phyloP scores from a whole-genome alignment of 176 grass and related monocot species.

The Themeda triandra region DNA sequence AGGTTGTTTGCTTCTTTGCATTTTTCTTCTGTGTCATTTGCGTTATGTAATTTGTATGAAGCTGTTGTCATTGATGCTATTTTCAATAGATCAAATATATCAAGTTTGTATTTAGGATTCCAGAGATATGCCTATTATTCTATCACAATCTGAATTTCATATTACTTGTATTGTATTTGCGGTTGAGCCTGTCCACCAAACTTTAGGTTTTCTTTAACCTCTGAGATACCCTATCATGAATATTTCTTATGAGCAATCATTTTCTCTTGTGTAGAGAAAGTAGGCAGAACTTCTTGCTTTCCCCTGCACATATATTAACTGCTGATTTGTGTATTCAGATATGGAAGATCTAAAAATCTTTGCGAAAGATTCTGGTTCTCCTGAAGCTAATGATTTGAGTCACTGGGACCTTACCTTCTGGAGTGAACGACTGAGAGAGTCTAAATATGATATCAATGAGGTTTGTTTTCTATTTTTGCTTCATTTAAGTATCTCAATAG shows the following conservation, averaged over 20 bases:
- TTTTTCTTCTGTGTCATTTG: neutral
- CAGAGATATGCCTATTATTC: neutral
- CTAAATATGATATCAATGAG: slow-evolving; percentile 97
- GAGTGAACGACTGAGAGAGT: slow-evolving; percentile 89
- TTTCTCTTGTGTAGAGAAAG: neutral
- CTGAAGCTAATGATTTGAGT: slow-evolving; percentile 74
- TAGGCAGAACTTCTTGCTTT: slow-evolving; percentile 8
- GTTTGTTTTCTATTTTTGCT: slow-evolving; percentile 24
- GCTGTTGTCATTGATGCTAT: neutral
- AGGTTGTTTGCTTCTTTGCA: neutral
- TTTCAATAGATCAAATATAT: neutral
- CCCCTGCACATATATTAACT: neutral
- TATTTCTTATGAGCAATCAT: neutral
- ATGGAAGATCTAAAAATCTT: slow-evolving; percentile 78
- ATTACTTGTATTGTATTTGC: neutral
- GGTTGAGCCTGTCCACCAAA: neutral
- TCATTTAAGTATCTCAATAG: neutral
- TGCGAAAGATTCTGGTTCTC: slow-evolving; percentile 64
- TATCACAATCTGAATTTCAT: neutral
- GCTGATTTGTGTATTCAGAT: slow-evolving; percentile 51
- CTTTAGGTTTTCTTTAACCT: neutral
- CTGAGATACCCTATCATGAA: neutral
- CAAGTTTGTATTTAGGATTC: neutral
- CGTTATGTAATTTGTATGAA: neutral
- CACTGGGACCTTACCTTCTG: slow-evolving; percentile 89